These are phyloP conservation scores for Hygrophorus russula DNA, from an alignment of 768 basidiomycete genomes.

Conservation along the genomic window DNA sequence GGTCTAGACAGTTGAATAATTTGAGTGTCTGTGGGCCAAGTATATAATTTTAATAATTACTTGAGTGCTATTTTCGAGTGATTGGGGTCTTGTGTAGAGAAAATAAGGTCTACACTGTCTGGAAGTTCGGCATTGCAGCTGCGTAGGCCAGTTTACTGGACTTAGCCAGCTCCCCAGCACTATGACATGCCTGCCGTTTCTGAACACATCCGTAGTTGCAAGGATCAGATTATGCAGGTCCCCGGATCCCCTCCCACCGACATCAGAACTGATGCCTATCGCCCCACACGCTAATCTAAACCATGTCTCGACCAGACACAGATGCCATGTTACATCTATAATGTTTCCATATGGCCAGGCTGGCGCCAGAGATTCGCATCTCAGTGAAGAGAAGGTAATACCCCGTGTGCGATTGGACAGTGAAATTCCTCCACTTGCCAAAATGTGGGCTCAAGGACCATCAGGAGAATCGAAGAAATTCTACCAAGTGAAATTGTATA, in stretches of 20 bases:
- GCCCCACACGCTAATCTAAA: slow-evolving; percentile 11
- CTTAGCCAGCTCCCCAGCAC: slow-evolving; percentile 27
- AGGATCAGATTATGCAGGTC: slow-evolving; percentile 23
- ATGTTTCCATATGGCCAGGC: slow-evolving; percentile 35
- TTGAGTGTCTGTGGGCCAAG: too few relatives aligned
- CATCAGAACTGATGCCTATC: slow-evolving; percentile 3
- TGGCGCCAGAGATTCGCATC: slow-evolving; percentile 23
- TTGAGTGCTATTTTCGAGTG: too few relatives aligned
- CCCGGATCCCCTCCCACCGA: slow-evolving; percentile 23
- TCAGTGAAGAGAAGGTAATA: slow-evolving; percentile 20
- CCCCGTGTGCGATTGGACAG: slow-evolving; percentile 24
- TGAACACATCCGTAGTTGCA: slow-evolving; percentile 5
- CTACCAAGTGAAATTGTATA: slow-evolving; percentile 35
- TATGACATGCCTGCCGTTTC: slow-evolving; percentile 3
- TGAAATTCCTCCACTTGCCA: slow-evolving; percentile 28
- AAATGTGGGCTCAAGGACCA: slow-evolving; percentile 42
- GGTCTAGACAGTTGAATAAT: too few relatives aligned
- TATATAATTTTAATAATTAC: too few relatives aligned
- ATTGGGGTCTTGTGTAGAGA: too few relatives aligned
- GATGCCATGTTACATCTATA: slow-evolving; percentile 26
- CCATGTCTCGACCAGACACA: slow-evolving; percentile 23
- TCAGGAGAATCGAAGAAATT: slow-evolving; percentile 1
- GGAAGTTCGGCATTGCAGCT: too few relatives aligned
- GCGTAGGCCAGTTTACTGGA: slow-evolving; percentile 23
- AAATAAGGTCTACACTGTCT: too few relatives aligned